phyloP scores from a whole-genome alignment of 1,139 yeast genomes.

The Arxiozyma slooffiae region DNA sequence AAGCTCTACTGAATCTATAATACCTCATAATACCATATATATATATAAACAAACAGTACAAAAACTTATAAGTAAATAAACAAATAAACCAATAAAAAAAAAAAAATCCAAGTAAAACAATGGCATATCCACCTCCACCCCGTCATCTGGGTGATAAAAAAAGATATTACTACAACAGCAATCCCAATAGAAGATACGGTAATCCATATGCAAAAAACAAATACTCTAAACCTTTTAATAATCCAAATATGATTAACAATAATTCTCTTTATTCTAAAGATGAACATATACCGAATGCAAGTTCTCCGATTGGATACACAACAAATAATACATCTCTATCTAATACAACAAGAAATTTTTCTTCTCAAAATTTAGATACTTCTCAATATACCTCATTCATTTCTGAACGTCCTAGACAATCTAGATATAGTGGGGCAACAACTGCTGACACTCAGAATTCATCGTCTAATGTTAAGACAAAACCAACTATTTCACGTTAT shows the following conservation, averaged over 20 bases:
- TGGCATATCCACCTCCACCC: conserved; percentile 21
- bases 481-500: neutral
- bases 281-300: neutral
- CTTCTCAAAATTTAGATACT: neutral
- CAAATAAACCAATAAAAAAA: neutral
- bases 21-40: too few relatives aligned
- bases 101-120: too few relatives aligned
- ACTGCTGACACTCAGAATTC: neutral
- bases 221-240: conserved; percentile 5
- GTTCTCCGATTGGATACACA: neutral
- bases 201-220: conserved; percentile 10
- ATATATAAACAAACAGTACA: neutral
- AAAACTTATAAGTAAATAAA: neutral
- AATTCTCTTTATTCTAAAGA: neutral
- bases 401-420: conserved; percentile 8
- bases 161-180: conserved; percentile 25
- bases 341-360: neutral
- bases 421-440: conserved; percentile 5
- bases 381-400: neutral
- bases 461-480: neutral
- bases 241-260: neutral
- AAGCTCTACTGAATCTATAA: too few relatives aligned
- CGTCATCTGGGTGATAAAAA: conserved; percentile 25
- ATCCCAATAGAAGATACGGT: conserved; percentile 19
- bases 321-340: neutral